Evolutionary conservation across 495 filamentous ascomycete genomes (phyloP).

Genomic region (Penicillium tannophilum): DNA sequence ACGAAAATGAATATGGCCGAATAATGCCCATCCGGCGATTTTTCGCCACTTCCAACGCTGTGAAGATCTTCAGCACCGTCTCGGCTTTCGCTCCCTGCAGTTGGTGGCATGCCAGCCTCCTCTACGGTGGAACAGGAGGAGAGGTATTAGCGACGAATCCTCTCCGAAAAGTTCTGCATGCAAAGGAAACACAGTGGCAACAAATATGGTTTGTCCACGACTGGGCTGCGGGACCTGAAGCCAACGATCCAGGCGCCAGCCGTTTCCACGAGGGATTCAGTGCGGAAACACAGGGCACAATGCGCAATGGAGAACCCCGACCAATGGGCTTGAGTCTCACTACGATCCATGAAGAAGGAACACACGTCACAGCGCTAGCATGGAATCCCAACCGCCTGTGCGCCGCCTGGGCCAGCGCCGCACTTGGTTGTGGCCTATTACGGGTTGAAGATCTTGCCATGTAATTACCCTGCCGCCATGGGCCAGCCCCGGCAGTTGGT

Average conservation of each 20-base stretch:
- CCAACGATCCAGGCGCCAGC: conserved; percentile 42
- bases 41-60: conserved; percentile 50
- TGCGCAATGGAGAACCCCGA: conserved; percentile 38
- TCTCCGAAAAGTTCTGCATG: conserved; percentile 52
- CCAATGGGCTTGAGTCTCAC: conserved; percentile 38
- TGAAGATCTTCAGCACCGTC: conserved; percentile 36
- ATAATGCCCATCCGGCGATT: conserved; percentile 57
- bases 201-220: conserved; percentile 66
- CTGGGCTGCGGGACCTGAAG: conserved; percentile 45
- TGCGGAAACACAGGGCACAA: conserved; percentile 43
- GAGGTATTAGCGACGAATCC: conserved; percentile 59
- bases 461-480: conserved; percentile 22
- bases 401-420: conserved; percentile 68
- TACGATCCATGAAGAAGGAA: conserved; percentile 62
- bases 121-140: conserved; percentile 61
- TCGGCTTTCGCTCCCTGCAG: conserved; percentile 47
- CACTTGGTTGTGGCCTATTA: conserved; percentile 61
- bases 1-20: conserved; percentile 60
- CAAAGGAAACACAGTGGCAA: conserved; percentile 57
- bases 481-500: conserved; percentile 11
- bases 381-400: conserved; percentile 67
- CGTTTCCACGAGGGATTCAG: conserved; percentile 63
- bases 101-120: conserved; percentile 53
- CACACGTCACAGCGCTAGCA: conserved; percentile 55
- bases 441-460: conserved; percentile 69